Percentiles rank a stretch among this genome's conserved stretches.
These are phyloP conservation scores for Dryadomyces sulphureus DNA, from an alignment of 2,329 filamentous ascomycete species.

Conservation along the genomic window DNA sequence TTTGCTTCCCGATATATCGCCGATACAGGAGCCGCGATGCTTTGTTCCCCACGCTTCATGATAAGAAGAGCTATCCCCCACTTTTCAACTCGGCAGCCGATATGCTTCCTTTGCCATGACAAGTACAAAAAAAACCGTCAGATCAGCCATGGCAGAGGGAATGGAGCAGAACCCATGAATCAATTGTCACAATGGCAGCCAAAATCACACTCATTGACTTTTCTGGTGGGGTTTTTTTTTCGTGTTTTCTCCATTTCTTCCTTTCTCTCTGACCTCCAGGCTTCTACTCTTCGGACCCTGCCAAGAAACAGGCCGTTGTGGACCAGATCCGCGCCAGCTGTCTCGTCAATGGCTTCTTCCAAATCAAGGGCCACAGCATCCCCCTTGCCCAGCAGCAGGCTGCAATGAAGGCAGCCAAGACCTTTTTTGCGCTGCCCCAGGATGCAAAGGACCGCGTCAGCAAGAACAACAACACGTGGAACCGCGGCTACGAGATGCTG, in stretches of 20 bases:
- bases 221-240: conserved; percentile 4
- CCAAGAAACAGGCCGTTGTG: conserved; percentile 5
- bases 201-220: conserved; percentile 10
- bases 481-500: conserved; percentile 21
- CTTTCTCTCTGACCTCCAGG: background rate
- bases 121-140: too few species aligned
- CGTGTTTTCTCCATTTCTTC: background rate
- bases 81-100: too few species aligned
- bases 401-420: conserved; percentile 25
- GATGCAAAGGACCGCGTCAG: conserved; percentile 23
- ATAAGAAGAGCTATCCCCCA: too few species aligned
- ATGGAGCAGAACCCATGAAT: background rate
- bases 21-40: too few species aligned
- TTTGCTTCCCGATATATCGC: too few species aligned
- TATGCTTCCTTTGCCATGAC: too few species aligned
- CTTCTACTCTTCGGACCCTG: conserved; percentile 5
- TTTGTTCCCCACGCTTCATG: too few species aligned
- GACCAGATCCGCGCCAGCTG: conserved; percentile 21
- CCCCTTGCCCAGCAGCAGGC: conserved; percentile 22
- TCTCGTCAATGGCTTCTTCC: conserved; percentile 36
- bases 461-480: conserved; percentile 19
- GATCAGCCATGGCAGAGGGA: too few species aligned
- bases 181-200: conserved; percentile 1
- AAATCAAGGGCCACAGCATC: conserved; percentile 33
- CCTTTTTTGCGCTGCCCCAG: conserved; percentile 30